phyloP scores from a whole-genome alignment of 2,329 filamentous ascomycete genomes.

The Cordyceps javanica region DNA sequence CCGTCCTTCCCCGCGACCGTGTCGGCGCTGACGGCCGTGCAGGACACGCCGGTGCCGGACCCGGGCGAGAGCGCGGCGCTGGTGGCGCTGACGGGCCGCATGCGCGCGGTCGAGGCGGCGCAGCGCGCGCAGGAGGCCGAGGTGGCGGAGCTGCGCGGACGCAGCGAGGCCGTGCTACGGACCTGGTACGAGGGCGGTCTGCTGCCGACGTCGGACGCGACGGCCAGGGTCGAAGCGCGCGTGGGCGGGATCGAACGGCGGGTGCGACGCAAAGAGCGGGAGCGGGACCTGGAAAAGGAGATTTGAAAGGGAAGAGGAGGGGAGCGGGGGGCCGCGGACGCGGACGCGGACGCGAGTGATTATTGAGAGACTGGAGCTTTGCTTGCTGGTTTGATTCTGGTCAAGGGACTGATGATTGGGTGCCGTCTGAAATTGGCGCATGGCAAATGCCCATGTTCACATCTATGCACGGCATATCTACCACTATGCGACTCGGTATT shows the following conservation, averaged over 20 bases:
- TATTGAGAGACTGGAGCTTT: not conserved
- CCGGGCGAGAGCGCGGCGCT: slow-evolving; percentile 49
- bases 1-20: slow-evolving; percentile 49
- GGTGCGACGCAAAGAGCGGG: slow-evolving; percentile 58
- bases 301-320: slow-evolving; percentile 17
- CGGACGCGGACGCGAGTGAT: no score
- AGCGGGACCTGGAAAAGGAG: slow-evolving; percentile 43
- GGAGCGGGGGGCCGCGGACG: not conserved
- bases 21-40: slow-evolving; percentile 51
- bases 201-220: slow-evolving; percentile 59
- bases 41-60: slow-evolving; percentile 51
- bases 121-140: slow-evolving; percentile 58
- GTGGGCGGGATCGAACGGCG: slow-evolving; percentile 59
- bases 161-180: slow-evolving; percentile 57
- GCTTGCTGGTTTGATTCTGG: not conserved
- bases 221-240: slow-evolving; percentile 66
- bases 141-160: slow-evolving; percentile 55
- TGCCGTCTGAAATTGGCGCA: not conserved
- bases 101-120: slow-evolving; percentile 53
- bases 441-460: not conserved
- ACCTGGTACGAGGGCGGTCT: slow-evolving; percentile 70
- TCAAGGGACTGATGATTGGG: not conserved
- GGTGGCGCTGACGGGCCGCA: slow-evolving; percentile 52
- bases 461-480: not conserved
- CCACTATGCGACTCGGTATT: not conserved